Conservation (phyloP, 441 rosid genomes). For the Populus hybrid region DNA sequence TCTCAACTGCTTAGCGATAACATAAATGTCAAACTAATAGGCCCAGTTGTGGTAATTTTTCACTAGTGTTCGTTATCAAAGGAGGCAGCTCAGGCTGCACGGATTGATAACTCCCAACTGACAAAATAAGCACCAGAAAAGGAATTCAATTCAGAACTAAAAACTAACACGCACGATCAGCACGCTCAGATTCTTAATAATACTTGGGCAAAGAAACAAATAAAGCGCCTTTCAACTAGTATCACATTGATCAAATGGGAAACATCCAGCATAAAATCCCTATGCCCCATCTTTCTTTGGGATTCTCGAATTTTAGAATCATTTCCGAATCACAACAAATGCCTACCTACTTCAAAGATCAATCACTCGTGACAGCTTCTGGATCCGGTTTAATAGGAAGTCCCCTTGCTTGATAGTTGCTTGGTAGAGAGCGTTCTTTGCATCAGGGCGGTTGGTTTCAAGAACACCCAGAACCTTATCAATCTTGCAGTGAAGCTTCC, state of each 20-base stretch:
- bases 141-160: neutral
- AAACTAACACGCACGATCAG: neutral
- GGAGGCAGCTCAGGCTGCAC: constrained; percentile 21
- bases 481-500: constrained; percentile 97
- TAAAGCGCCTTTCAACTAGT: neutral
- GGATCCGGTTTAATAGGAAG: constrained; percentile 94
- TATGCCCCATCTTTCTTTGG: constrained; percentile 5
- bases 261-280: neutral
- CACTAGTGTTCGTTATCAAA: too few species aligned
- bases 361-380: constrained; percentile 92
- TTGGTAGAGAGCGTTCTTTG: constrained; percentile 96
- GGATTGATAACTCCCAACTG: neutral
- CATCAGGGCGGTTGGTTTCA: constrained; percentile 94
- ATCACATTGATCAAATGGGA: constrained; percentile 2
- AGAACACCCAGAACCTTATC: constrained; percentile 98
- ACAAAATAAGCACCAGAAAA: neutral
- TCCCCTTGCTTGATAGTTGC: constrained; percentile 98
- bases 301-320: constrained; percentile 13
- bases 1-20: too few species aligned
- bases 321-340: neutral
- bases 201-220: neutral
- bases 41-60: too few species aligned
- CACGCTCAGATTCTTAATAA: constrained; percentile 4
- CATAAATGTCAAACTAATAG: too few species aligned
- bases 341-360: constrained; percentile 55